Evolutionary conservation across 2,329 filamentous ascomycete genomes (phyloP).

Genomic region (Alternaria gaisen): DNA sequence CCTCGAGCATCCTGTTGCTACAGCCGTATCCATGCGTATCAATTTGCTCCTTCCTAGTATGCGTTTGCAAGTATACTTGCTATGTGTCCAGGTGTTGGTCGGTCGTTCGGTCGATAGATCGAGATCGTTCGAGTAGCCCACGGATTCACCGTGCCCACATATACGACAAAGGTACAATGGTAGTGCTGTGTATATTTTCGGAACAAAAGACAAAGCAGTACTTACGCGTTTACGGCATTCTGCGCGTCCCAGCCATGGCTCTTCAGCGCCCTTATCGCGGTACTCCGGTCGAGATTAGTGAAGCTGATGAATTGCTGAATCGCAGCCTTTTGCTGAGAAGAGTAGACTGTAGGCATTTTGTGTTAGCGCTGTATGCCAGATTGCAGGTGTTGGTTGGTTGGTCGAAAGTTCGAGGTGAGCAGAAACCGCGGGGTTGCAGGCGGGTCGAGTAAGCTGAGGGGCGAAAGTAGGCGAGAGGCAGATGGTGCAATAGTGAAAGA

Average conservation of each 20-base stretch:
- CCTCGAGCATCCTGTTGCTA: background rate
- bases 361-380: slow-evolving; percentile 25
- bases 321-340: slow-evolving; percentile 56
- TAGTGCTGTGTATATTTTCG: background rate
- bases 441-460: background rate
- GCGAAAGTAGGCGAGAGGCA: background rate
- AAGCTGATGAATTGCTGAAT: slow-evolving; percentile 57
- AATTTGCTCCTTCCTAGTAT: background rate
- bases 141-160: background rate
- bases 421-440: slow-evolving; percentile 12
- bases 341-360: slow-evolving; percentile 59
- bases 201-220: slow-evolving; percentile 26
- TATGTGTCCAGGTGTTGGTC: background rate
- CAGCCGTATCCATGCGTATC: background rate
- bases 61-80: background rate
- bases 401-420: slow-evolving; percentile 2
- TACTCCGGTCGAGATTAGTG: slow-evolving; percentile 56
- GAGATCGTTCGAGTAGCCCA: background rate
- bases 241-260: slow-evolving; percentile 57
- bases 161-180: background rate
- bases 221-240: slow-evolving; percentile 58
- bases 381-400: background rate
- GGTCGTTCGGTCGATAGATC: slow-evolving; percentile 11
- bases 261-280: slow-evolving; percentile 57
- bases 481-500: background rate